A percentile compares a stretch with the other conserved stretches of the same genome.
phyloP scores from a whole-genome alignment of 371 early-diverging fungal species.

The Funneliformis caledonium region DNA sequence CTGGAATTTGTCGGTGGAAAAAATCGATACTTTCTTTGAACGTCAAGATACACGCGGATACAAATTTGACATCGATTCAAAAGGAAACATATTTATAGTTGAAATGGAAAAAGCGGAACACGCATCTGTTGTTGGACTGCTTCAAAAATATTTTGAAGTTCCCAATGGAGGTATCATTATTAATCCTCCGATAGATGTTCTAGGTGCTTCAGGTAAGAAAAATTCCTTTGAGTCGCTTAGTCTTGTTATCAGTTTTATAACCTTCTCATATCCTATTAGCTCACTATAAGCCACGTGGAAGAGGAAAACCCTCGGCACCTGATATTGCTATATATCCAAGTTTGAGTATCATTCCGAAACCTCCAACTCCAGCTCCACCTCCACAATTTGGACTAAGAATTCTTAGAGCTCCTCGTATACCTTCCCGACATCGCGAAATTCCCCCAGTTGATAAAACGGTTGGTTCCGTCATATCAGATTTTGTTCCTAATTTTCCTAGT shows the following conservation, averaged over 20 bases:
- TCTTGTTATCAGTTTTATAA: conserved; percentile 31
- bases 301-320: conserved; percentile 20
- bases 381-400: not conserved
- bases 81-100: conserved; percentile 25
- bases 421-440: conserved; percentile 25
- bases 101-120: conserved; percentile 19
- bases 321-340: conserved; percentile 28
- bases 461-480: conserved; percentile 35
- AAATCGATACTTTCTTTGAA: conserved; percentile 32
- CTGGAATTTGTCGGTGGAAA: conserved; percentile 36
- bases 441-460: conserved; percentile 26
- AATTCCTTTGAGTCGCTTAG: conserved; percentile 34
- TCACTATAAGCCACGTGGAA: conserved; percentile 33
- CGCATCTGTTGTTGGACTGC: conserved; percentile 4
- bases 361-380: conserved; percentile 7
- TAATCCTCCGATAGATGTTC: conserved; percentile 24
- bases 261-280: conserved; percentile 32
- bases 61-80: conserved; percentile 33
- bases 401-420: not conserved
- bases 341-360: conserved; percentile 28
- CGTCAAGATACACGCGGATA: conserved; percentile 29
- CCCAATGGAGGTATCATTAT: conserved; percentile 12
- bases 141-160: not conserved
- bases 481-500: conserved; percentile 13
- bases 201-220: conserved; percentile 30